A percentile compares a stretch with the other conserved stretches of the same genome.
These are phyloP conservation scores for Neoarthrinium moseri DNA, from an alignment of 2,329 filamentous ascomycete species.

Conservation along the genomic window DNA sequence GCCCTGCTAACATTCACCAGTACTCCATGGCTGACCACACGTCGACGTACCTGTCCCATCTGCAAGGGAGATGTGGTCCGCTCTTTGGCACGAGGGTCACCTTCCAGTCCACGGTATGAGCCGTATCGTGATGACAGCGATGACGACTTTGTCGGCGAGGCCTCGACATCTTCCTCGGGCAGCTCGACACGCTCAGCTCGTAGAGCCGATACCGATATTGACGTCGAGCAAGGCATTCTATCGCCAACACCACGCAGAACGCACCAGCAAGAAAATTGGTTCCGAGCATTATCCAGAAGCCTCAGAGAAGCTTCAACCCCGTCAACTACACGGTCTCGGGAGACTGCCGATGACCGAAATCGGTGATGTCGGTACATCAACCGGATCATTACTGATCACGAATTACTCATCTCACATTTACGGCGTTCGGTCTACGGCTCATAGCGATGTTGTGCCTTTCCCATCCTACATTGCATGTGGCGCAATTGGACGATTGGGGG, in stretches of 20 bases:
- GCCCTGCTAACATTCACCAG: conserved; percentile 47
- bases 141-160: conserved; percentile 28
- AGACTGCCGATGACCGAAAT: background rate
- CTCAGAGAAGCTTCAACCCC: conserved; percentile 7
- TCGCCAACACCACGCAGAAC: conserved; percentile 19
- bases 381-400: too few species aligned
- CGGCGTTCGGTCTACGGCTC: conserved; percentile 3
- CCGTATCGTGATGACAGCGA: conserved; percentile 54
- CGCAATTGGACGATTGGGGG: background rate
- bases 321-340: background rate
- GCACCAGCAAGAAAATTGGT: conserved; percentile 32
- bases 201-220: conserved; percentile 26
- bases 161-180: conserved; percentile 20
- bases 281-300: conserved; percentile 22
- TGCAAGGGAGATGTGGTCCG: conserved; percentile 96
- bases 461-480: background rate
- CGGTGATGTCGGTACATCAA: conserved; percentile 1
- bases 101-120: conserved; percentile 52
- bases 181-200: conserved; percentile 9
- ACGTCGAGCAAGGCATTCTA: conserved; percentile 43
- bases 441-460: conserved; percentile 1
- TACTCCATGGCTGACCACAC: conserved; percentile 94
- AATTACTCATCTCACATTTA: conserved; percentile 5
- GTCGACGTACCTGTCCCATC: conserved; percentile 94
- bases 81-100: conserved; percentile 55